A percentile compares a stretch with the other conserved stretches of the same genome.
Conservation (phyloP, 2,329 filamentous ascomycete species). For the Phialophora verrucosa region DNA sequence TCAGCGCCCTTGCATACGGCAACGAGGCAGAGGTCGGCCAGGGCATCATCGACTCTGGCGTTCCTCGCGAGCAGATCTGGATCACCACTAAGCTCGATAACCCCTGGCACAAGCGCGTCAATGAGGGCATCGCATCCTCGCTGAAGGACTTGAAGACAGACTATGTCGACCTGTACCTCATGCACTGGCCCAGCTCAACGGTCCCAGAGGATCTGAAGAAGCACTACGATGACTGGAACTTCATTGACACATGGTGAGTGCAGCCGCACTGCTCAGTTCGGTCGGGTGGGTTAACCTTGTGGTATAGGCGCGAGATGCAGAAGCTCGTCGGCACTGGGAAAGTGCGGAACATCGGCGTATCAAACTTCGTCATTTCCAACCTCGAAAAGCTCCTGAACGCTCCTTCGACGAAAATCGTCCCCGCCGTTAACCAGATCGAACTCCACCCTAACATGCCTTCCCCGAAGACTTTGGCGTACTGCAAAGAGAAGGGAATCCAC, state of each 20-base stretch:
- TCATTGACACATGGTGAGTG: slow-evolving; percentile 72
- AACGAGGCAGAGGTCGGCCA: slow-evolving; percentile 74
- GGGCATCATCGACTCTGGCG: slow-evolving; percentile 67
- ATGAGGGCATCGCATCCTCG: slow-evolving; percentile 66
- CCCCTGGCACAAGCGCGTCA: slow-evolving; percentile 70
- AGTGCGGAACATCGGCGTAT: slow-evolving; percentile 80
- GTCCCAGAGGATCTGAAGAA: slow-evolving; percentile 53
- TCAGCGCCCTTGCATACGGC: slow-evolving; percentile 71
- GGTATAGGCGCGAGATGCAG: slow-evolving; percentile 44
- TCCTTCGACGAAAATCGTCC: slow-evolving; percentile 65
- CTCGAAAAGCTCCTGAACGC: slow-evolving; percentile 76
- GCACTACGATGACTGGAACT: slow-evolving; percentile 78
- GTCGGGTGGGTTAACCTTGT: slow-evolving; percentile 47
- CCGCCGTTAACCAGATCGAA: slow-evolving; percentile 77
- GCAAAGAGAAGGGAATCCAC: slow-evolving; percentile 75
- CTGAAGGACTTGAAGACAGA: slow-evolving; percentile 66
- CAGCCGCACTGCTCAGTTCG: not conserved
- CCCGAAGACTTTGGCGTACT: slow-evolving; percentile 77
- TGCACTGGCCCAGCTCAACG: slow-evolving; percentile 58
- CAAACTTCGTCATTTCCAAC: slow-evolving; percentile 83
- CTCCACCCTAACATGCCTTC: slow-evolving; percentile 81
- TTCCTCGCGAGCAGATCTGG: slow-evolving; percentile 71
- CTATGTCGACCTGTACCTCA: slow-evolving; percentile 73
- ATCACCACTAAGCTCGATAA: slow-evolving; percentile 84
- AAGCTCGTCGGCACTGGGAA: slow-evolving; percentile 60